Evolutionary conservation across 495 filamentous ascomycete genomes (phyloP), one percentile per base, ranked within the genome.

Genomic region (Cudoniella acicularis): DNA sequence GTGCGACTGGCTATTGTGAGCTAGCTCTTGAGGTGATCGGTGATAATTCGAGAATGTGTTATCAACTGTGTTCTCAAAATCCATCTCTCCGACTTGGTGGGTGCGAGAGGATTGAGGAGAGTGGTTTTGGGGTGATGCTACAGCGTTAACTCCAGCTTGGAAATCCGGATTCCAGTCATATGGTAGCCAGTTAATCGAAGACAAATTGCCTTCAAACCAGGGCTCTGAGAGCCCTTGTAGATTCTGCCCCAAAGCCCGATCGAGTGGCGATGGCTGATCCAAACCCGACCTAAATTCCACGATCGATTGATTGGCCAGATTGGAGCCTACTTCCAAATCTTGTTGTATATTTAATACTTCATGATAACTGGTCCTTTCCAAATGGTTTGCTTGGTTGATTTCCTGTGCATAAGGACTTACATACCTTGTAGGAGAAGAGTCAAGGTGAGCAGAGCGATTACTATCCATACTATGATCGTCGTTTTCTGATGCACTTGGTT

Each of bases 121-220:
- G 49, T 53, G 3, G 43, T 13, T 26, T 47, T 21, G 11, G 60
- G 54, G 25, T 49, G 52, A n/a, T 20, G 26, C 40, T 11, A 69
- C 21, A 72, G 60, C 9, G 69, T 57, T 0, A 63, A 63, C 10
- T 62, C 65, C 50, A 70, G 70, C 0, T 52, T 65, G 13, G 69
- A 50, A n/a, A 63, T 59, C 20, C 55, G 56, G 55, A 21, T 71
- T 70, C 36, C 66, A 62, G 24, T 67, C 66, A 3, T 60, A 61
- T 24, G 59, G 53, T 50, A 46, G 50, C 64, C 10, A 66, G 24
- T 57, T 69, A 59, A 49, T 60, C 21, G 20, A 58, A 30, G 43
- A 66, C 58, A 10, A 58, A 24, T 11, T 62, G 52, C 42, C 65
- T 47, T 10, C 60, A 47, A 18, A 64, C 61, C 41, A 60, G 17